Conservation (phyloP, 176 grass and related monocot genomes). For the Aegilops longissima region DNA sequence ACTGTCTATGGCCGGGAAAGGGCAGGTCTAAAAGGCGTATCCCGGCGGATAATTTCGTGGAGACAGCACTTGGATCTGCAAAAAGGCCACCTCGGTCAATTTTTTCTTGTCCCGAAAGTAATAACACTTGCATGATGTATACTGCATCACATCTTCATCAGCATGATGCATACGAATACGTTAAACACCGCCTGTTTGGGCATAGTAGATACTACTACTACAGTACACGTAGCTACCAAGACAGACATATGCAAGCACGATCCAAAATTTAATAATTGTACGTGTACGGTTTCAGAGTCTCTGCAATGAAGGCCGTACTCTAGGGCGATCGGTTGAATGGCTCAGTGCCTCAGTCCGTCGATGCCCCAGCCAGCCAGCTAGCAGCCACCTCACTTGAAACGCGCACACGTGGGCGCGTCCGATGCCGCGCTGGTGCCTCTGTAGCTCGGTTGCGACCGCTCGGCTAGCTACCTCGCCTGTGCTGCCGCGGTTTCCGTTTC, state of each 20-base stretch:
- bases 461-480: not conserved
- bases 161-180: conserved; percentile 26
- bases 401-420: conserved; percentile 29
- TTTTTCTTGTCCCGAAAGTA: not conserved
- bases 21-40: conserved; percentile 5
- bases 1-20: conserved; percentile 5
- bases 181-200: not conserved
- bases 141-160: conserved; percentile 36
- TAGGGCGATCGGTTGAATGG: not conserved
- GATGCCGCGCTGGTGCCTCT: not conserved
- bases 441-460: no score
- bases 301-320: conserved; percentile 5
- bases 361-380: not conserved
- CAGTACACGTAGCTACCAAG: not conserved
- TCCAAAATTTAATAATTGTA: not conserved
- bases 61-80: conserved; percentile 21
- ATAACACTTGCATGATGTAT: not conserved
- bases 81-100: not conserved
- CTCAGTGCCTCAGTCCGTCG: not conserved
- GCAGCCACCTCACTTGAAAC: not conserved
- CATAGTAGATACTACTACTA: no score
- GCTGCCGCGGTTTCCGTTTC: not conserved
- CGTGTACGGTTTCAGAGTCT: not conserved
- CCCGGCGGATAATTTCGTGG: conserved; percentile 31
- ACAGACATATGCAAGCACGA: not conserved